Percentiles rank a stretch among this genome's conserved stretches.
These are phyloP conservation scores for Termitomyces sp. DNA, from an alignment of 768 basidiomycete species.

Conservation along the genomic window DNA sequence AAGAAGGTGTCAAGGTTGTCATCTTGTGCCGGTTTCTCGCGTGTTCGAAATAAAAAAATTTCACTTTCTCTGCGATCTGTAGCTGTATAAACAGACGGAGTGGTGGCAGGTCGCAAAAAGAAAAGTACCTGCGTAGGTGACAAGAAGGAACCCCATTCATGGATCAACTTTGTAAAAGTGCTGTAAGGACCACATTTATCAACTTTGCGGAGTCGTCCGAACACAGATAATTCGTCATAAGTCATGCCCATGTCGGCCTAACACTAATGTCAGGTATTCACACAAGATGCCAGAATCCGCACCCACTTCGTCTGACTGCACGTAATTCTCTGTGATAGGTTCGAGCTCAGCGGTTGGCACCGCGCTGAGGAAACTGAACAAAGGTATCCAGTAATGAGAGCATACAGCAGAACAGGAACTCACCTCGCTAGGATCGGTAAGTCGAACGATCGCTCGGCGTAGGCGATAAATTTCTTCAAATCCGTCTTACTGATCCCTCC, in stretches of 20 bases:
- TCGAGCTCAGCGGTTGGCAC: conserved; percentile 95
- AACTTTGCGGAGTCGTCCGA: conserved; percentile 89
- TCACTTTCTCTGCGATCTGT: conserved; percentile 96
- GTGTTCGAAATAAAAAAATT: conserved; percentile 94
- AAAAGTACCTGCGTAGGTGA: conserved; percentile 71
- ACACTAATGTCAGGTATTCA: conserved; percentile 3
- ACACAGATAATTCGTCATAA: conserved; percentile 91
- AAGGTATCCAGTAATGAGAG: neutral
- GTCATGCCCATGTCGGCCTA: conserved; percentile 99
- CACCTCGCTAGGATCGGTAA: conserved; percentile 80
- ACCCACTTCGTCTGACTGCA: conserved; percentile 89
- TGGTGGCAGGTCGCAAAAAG: neutral
- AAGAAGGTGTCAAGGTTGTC: conserved; percentile 91
- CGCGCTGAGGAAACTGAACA: conserved; percentile 77
- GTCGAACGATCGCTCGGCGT: conserved; percentile 71
- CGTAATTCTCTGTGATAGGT: conserved; percentile 89
- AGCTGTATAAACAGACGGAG: neutral
- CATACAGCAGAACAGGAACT: conserved; percentile 7
- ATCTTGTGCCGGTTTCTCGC: conserved; percentile 98
- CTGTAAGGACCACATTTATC: conserved; percentile 98
- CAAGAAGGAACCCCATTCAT: conserved; percentile 86
- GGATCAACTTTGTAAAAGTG: conserved; percentile 92
- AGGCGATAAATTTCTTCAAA: conserved; percentile 91
- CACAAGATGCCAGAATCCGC: neutral
- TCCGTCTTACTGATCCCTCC: conserved; percentile 98